Conservation (phyloP, 2,329 filamentous ascomycete genomes). For the Juglanconis sp. region DNA sequence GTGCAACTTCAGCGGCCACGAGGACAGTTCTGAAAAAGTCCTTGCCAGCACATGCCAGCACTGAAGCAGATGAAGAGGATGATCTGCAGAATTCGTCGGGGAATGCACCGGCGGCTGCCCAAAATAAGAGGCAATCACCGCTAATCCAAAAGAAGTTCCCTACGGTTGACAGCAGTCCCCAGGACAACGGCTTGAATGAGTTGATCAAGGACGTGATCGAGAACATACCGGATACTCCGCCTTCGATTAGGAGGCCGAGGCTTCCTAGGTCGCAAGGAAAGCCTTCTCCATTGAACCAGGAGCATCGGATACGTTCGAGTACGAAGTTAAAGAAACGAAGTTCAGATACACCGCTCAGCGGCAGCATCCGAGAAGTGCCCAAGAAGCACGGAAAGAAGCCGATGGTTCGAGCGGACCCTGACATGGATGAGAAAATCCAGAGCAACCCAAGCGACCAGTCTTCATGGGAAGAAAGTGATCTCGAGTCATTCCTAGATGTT, state of each 20-base stretch:
- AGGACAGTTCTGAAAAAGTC: conserved; percentile 17
- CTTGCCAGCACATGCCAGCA: conserved; percentile 13
- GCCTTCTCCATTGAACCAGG: not conserved
- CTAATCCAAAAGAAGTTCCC: conserved; percentile 14
- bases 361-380: not conserved
- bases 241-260: not conserved
- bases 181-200: conserved; percentile 5
- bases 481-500: conserved; percentile 8
- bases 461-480: not conserved
- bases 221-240: conserved; percentile 11
- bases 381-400: not conserved
- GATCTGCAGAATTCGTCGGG: conserved; percentile 23
- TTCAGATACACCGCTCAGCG: not conserved
- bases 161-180: conserved; percentile 12
- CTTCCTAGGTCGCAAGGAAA: not conserved
- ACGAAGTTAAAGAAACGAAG: not conserved
- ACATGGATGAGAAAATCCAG: not conserved
- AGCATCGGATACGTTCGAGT: not conserved
- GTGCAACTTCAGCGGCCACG: not conserved
- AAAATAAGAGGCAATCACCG: not conserved
- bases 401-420: not conserved
- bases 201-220: conserved; percentile 16
- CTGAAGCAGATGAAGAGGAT: conserved; percentile 29
- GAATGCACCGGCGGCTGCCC: not conserved
- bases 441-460: not conserved